Conservation (phyloP, 768 basidiomycete genomes). For the Leccinum disarticulatum region DNA sequence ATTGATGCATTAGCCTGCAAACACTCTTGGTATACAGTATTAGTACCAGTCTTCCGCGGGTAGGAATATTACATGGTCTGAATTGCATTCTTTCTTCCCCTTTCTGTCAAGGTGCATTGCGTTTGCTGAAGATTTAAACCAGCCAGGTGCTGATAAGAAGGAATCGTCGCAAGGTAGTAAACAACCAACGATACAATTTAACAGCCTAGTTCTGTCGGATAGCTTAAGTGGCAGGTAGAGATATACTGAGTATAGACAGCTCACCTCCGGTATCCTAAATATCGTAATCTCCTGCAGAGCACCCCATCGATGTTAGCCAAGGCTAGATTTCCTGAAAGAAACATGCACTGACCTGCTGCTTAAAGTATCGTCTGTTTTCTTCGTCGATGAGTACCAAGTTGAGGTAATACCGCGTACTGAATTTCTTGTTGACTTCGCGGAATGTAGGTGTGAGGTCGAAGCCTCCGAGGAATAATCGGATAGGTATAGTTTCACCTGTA, state of each 20-base stretch:
- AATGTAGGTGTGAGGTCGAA: constrained; percentile 99
- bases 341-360: constrained; percentile 70
- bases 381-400: constrained; percentile 98
- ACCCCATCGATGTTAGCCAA: constrained; percentile 2
- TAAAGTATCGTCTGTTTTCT: constrained; percentile 97
- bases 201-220: constrained; percentile 35
- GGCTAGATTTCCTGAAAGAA: not conserved
- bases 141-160: not conserved
- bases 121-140: constrained; percentile 6
- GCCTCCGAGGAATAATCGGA: constrained; percentile 94
- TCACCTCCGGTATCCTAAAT: constrained; percentile 85
- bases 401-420: constrained; percentile 94
- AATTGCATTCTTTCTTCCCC: not conserved
- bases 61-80: constrained; percentile 1
- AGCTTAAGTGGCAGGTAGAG: constrained; percentile 2
- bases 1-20: constrained; percentile 1
- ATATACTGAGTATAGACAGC: constrained; percentile 14
- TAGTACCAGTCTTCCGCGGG: constrained; percentile 9
- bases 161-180: constrained; percentile 1
- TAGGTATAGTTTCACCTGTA: constrained; percentile 95
- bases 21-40: constrained; percentile 12
- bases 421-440: constrained; percentile 99
- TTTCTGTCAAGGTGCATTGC: not conserved
- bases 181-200: constrained; percentile 7
- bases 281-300: constrained; percentile 73